Base-by-base conservation (phyloP, 2,329 filamentous ascomycete species). In the Capronia americana region DNA sequence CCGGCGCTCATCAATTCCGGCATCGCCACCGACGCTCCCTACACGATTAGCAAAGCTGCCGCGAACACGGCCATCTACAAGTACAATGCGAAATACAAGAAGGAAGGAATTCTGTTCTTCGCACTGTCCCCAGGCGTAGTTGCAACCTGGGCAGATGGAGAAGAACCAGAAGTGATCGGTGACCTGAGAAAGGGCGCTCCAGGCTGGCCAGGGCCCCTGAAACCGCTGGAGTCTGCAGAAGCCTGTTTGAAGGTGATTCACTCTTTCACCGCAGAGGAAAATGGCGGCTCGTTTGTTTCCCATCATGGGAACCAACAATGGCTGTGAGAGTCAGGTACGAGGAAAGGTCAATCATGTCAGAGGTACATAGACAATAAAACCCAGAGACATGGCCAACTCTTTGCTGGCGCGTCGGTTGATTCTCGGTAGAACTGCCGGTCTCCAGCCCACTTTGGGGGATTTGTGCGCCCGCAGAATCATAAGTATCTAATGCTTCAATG, bases 261-360 rank as follows among this genome's bases (percentile, higher is more conserved):
- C 17, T 32, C 56, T 26, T 63, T 59, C 38, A 65, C 48, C 26
- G 67, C 61, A n/a, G 61, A 63, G 12, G 64, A 68, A 17, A 70
- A 82, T 70, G 84, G 79, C 1, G 86, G 87, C 2, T 74, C 76
- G 0, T 87, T 86, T 70, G 68, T 88, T 0, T 85, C 84, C 30
- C 86, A 89, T 41, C 71, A 79, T 63, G 84, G 85, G 3, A 84
- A 78, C 68, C 82, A 85, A 74, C 78, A 82, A 61, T 87, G 84
- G 85, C 53, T 87, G 8, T 86, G 71, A 74, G 11, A n/a, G 10
- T 17, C 12, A 17, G 46, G 46, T 30, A n/a, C 8, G 38, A 38
- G 23, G 20, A 32, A 24, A 10, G 20, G 38, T 41, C 48, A 26
- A 14, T 46, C 24, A 34, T 23, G 0, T 8, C 53, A 34, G 17